phyloP scores from a whole-genome alignment of 1,284 basidiomycete species.

The Ceratobasidium sp. region DNA sequence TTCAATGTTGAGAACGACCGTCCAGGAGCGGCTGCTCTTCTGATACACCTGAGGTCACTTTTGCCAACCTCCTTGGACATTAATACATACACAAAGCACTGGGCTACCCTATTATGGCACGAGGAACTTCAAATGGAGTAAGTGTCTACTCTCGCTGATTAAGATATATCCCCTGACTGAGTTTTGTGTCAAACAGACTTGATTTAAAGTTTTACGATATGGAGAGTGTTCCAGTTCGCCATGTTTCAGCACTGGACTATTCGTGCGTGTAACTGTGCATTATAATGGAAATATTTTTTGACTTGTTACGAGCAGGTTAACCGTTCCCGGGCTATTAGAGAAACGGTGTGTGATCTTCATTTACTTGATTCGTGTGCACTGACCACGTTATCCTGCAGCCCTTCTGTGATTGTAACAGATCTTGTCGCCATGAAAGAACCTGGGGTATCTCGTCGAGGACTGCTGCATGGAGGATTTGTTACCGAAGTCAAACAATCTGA shows the following conservation, averaged over 20 bases:
- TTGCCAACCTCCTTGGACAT: conserved; percentile 34
- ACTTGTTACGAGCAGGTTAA: conserved; percentile 54
- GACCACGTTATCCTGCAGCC: conserved; percentile 57
- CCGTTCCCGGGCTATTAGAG: conserved; percentile 67
- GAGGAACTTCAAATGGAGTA: conserved; percentile 49
- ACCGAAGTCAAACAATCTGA: conserved; percentile 60
- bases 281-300: neutral
- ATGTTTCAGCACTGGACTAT: conserved; percentile 48
- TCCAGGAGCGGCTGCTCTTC: neutral
- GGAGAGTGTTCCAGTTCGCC: conserved; percentile 52
- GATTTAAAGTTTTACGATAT: conserved; percentile 67
- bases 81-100: conserved; percentile 32
- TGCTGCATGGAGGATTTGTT: conserved; percentile 61
- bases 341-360: conserved; percentile 53
- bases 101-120: conserved; percentile 38
- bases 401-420: conserved; percentile 42
- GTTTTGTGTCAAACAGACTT: conserved; percentile 35
- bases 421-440: conserved; percentile 58
- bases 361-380: neutral
- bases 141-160: conserved; percentile 37
- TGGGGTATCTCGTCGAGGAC: conserved; percentile 61
- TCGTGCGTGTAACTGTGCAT: conserved; percentile 3
- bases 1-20: conserved; percentile 45
- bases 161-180: conserved; percentile 6
- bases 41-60: conserved; percentile 12